Evolutionary conservation across 2,329 filamentous ascomycete genomes (phyloP), one percentile per base, ranked within the genome.

Genomic region (Ophiocordyceps australis): DNA sequence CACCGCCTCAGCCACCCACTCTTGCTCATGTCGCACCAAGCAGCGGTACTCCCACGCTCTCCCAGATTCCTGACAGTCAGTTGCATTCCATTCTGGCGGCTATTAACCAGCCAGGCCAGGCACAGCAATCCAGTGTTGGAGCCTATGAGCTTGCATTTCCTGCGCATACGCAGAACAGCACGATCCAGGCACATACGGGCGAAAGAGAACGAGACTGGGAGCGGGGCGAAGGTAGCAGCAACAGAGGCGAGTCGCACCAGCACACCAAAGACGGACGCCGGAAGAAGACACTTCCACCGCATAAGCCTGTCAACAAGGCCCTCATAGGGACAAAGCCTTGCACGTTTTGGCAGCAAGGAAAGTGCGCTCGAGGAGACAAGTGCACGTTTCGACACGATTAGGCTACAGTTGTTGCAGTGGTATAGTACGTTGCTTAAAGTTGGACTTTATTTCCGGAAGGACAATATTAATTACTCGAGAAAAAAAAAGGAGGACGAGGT

Each of bases 331-430:
- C 73, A 22, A 71, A 76, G 40, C 61, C 73, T 5, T 81, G 76
- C 45, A 63, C 62, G 13, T 82, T 79, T 45, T 81, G 60, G 57
- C 60, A 66, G 30, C 66, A 76, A 41, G 75, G 75, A 10, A 73
- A 72, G 41, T 81, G 76, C 49, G 68, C 66, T 6, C 74, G 79
- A 42, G 76, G 76, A 14, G 72, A 75, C 19, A 70, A 71, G 39
- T 81, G 76, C 52, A 80, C 75, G 3, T 82, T 75, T 46, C 62
- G 74, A 29, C 76, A 82, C 41, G 72, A 78, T 25, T 53, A 28
- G 20, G 14, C 13, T 25, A 9, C 16, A 9, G 8, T 23, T 23
- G 7, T 7, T 23, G 17, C 17, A 19, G 17, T 19, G 17, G 17
- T 19, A 19, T 7, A 19, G n/a, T n/a, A n/a, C n/a, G n/a, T n/a